A percentile compares a stretch with the other conserved stretches of the same genome.
Conservation (phyloP, 2,329 filamentous ascomycete genomes). For the Zymoseptoria crescenta region DNA sequence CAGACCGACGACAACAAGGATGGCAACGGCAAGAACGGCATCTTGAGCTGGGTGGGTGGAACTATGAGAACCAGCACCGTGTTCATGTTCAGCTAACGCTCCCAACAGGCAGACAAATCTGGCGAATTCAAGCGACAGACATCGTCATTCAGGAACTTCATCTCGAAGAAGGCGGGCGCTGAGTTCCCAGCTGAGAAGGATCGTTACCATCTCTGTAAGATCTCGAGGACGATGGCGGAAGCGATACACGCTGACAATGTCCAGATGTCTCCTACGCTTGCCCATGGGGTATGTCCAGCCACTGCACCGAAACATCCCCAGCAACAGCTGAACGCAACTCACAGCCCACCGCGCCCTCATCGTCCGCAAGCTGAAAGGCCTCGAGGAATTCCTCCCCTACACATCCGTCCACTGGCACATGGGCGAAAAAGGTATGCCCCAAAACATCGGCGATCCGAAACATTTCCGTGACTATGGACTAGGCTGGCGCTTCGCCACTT, state of each 20-base stretch:
- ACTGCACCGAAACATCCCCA: neutral
- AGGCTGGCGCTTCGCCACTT: slow-evolving; percentile 77
- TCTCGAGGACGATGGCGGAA: neutral
- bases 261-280: slow-evolving; percentile 77
- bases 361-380: slow-evolving; percentile 79
- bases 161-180: slow-evolving; percentile 63
- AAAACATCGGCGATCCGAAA: neutral
- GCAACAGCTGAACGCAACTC: neutral
- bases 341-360: slow-evolving; percentile 79
- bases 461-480: neutral
- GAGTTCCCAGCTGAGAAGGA: slow-evolving; percentile 78
- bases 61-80: slow-evolving; percentile 70
- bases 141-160: slow-evolving; percentile 73
- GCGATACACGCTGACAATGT: neutral
- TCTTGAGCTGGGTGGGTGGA: slow-evolving; percentile 69
- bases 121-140: slow-evolving; percentile 90
- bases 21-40: slow-evolving; percentile 32
- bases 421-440: slow-evolving; percentile 48
- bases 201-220: slow-evolving; percentile 72
- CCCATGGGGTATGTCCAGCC: slow-evolving; percentile 59
- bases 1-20: slow-evolving; percentile 5
- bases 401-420: slow-evolving; percentile 94
- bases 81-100: slow-evolving; percentile 45
- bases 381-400: slow-evolving; percentile 72
- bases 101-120: slow-evolving; percentile 56